Percentiles rank a stretch among this genome's conserved stretches.
These are phyloP conservation scores for Chaetomiaceae sp. DNA, from an alignment of 2,329 filamentous ascomycete species.

Conservation along the genomic window DNA sequence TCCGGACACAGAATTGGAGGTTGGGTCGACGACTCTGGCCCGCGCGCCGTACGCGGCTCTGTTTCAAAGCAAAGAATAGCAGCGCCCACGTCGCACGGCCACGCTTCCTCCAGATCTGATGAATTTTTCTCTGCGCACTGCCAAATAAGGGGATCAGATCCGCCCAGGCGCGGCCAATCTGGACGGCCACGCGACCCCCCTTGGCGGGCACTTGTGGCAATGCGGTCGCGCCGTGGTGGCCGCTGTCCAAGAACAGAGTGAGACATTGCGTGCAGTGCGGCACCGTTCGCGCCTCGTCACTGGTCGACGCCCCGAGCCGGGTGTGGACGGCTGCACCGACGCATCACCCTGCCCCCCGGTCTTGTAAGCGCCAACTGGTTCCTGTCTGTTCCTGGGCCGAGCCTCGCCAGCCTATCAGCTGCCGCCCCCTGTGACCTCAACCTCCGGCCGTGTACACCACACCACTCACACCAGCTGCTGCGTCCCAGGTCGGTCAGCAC, in stretches of 20 bases:
- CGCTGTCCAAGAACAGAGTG: conserved; percentile 37
- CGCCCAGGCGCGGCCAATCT: conserved; percentile 30
- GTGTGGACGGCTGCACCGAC: conserved; percentile 35
- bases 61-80: conserved; percentile 29
- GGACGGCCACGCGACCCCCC: conserved; percentile 37
- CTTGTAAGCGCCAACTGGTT: conserved; percentile 45
- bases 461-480: conserved; percentile 9
- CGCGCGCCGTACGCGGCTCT: conserved; percentile 14
- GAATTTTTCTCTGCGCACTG: neutral
- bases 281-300: conserved; percentile 37
- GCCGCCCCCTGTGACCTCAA: conserved; percentile 24
- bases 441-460: conserved; percentile 13
- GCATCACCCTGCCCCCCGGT: conserved; percentile 33
- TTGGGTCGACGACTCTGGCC: neutral
- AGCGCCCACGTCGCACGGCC: conserved; percentile 9
- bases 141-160: conserved; percentile 8
- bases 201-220: conserved; percentile 34
- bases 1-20: neutral
- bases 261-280: conserved; percentile 42
- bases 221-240: conserved; percentile 26
- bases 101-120: neutral
- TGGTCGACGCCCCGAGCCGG: conserved; percentile 34
- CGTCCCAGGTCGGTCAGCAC: conserved; percentile 6
- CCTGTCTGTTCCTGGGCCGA: conserved; percentile 35
- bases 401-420: conserved; percentile 39